Evolutionary conservation across 805 yeast species (phyloP), one percentile per base, ranked within the genome.

Genomic region (Nakazawaea sp.): DNA sequence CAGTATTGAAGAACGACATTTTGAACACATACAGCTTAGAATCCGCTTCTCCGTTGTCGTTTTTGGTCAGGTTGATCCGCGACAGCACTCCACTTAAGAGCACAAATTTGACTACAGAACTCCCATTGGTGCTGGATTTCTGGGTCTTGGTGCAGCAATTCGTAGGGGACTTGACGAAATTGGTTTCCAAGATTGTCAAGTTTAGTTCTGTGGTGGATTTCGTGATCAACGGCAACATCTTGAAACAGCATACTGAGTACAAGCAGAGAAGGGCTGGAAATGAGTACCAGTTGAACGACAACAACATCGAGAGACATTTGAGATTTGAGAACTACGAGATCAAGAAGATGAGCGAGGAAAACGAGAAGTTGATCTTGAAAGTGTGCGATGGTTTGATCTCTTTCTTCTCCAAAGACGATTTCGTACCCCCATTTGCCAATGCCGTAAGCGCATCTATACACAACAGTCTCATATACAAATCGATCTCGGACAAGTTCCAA

Each of bases 401-500:
- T 18, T 33, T 58, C 16, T 58, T 59, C 41, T 48, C 56, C 26
- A 35, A 12, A 8, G 35, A 19, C 28, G 56, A 58, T 25, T 78
- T 77, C 47, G 51, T 80, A 17, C 89, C 90, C 3, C 79, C 81
- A 1, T 63, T 64, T 37, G 65, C 87, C 1, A 83, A 81, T 49
- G 71, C 81, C 7, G 58, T 83, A 4, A 34, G 35, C 5, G 28
- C 38, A 18, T 67, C 84, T 32, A 65, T 81, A 2, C 53, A 77
- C 25, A 64, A 70, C 44, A 77, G 72, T 46, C 52, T 75, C 27
- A 67, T 77, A 1, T 33, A 26, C 18, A 62, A 61, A 3, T 60
- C 64, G 2, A 54, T 80, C 2, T 19, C 35, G 4, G 10, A 16
- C 13, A 23, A 30, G 26, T 39, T 39, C 13, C 35, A 33, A 23